Conservation (phyloP, 2,329 filamentous ascomycete genomes). For the Pseudocercospora fijiensis region DNA sequence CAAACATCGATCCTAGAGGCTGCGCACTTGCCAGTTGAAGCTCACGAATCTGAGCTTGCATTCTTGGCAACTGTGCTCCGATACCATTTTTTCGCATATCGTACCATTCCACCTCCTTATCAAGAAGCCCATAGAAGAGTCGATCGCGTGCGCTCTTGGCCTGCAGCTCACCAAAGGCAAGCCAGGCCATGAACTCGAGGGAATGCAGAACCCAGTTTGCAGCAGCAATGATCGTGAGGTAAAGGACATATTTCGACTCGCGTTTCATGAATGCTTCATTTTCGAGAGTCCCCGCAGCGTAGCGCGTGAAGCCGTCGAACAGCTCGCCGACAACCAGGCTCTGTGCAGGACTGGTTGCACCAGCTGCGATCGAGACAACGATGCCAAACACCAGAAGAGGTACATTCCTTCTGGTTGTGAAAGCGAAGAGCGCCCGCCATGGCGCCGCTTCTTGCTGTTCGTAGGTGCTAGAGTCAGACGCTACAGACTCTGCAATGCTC, state of each 20-base stretch:
- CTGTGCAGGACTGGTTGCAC: conserved; percentile 63
- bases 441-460: conserved; percentile 24
- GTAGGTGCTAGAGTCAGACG: conserved; percentile 11
- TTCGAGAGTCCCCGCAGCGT: conserved; percentile 57
- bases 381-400: conserved; percentile 57
- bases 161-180: conserved; percentile 78
- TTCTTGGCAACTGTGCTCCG: conserved; percentile 65
- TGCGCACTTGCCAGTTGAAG: conserved; percentile 78
- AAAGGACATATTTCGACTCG: conserved; percentile 61
- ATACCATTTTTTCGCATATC: conserved; percentile 71
- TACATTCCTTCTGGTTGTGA: conserved; percentile 64
- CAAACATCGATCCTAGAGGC: conserved; percentile 68
- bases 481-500: conserved; percentile 12
- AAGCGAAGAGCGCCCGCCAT: conserved; percentile 67
- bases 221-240: conserved; percentile 62
- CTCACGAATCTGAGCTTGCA: conserved; percentile 80
- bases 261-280: conserved; percentile 54
- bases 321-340: conserved; percentile 72
- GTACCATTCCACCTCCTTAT: conserved; percentile 78
- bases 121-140: conserved; percentile 68
- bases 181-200: conserved; percentile 67
- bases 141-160: conserved; percentile 63
- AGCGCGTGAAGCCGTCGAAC: conserved; percentile 69
- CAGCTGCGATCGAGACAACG: conserved; percentile 57
- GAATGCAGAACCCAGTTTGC: conserved; percentile 67